Evolutionary conservation across 2,329 filamentous ascomycete species (phyloP), one percentile per base, ranked within the genome.

Genomic region (Penicillium griseofulvum): DNA sequence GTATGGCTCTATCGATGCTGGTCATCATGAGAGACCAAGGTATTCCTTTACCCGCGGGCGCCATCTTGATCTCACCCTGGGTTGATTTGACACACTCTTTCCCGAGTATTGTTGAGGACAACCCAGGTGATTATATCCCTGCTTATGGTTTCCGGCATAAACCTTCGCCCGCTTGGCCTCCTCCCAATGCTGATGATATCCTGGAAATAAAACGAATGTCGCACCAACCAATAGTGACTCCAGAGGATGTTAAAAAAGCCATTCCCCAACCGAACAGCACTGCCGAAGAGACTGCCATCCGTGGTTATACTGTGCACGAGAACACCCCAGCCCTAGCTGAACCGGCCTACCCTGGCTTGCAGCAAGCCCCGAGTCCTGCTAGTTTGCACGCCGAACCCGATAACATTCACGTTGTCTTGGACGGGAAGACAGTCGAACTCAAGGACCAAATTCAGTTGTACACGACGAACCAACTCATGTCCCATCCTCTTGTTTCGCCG

Each of bases 71-170:
- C 49, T 96, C 91, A 47, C 94, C 94, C 0, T 99, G 94, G 94
- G 91, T 93, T 9, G 94, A 99, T 70, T 77, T 97, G 50, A 96
- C 91, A 0, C 93, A 97, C 70, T 97, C 92, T 0, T 97, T 97
- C 61, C 94, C 94, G 0, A 97, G 92, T 62, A 83, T 96, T n/a
- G 82, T 84, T 2, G 83, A 80, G 5, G 84, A 91, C 38, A 86
- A 84, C 47, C 83, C 84, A 0, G 74, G 90, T 48, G 94, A 99
- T 70, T 97, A 97, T 65, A 93, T 99, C 33, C 94, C 94, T 5
- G 76, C 86, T 0, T 82, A 87, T 63, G 94, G 94, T 0, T 97
- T 99, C 66, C 87, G 95, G 61, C 91, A 97, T 65, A 91, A 88
- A 65, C 94, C 93, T 0, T 96, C 91, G 0, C 79, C 83, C 52